Evolutionary conservation across 768 basidiomycete genomes (phyloP), one percentile per base, ranked within the genome.

Genomic region (Filobasidium floriforme): DNA sequence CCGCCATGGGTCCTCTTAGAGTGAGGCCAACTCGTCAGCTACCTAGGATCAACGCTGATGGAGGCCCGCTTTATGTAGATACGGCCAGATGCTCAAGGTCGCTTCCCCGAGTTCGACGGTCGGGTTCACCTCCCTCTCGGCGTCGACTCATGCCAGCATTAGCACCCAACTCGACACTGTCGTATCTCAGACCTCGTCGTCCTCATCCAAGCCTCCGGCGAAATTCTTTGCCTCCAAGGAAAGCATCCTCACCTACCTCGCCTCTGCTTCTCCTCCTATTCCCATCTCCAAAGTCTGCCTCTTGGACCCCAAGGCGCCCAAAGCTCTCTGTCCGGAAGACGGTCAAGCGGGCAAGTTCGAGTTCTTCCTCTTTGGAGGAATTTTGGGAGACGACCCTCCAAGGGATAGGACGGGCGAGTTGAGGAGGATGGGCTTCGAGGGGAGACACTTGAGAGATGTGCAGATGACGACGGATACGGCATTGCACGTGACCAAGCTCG

Each of bases 391-490:
- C 73, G 93, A 99, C 79, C 94, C 94, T 1, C 94, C 94, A 0
- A 84, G 92, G 43, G 94, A 99, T 76, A 83, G 94, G 61, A 99
- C 94, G 1, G 84, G 86, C 1, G 90, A 94, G 75, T 84, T 99
- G 41, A 87, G 94, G 37, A 83, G 82, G 18, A 80, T 92, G 43
- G 92, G 92, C 0, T 99, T 94, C 76, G 89, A 90, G 0, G 84
- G 84, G 7, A 84, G 96, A 40, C 89, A 89, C 77, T 82, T 99
- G 9, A 92, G 92, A 0, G 81, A 86, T 1, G 82, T 91, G 0
- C 96, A 99, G 79, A 99, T 99, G 96, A 98, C 96, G 40, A 99
- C 96, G 0, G 94, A 99, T 79, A 97, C 94, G 1, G 94, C 94
- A 0, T 81, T 97, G 0, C 90, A 88, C 5, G 94, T 96, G 4